Base-by-base conservation (phyloP, 2,329 filamentous ascomycete genomes). In the Sclerotinia subarctica region DNA sequence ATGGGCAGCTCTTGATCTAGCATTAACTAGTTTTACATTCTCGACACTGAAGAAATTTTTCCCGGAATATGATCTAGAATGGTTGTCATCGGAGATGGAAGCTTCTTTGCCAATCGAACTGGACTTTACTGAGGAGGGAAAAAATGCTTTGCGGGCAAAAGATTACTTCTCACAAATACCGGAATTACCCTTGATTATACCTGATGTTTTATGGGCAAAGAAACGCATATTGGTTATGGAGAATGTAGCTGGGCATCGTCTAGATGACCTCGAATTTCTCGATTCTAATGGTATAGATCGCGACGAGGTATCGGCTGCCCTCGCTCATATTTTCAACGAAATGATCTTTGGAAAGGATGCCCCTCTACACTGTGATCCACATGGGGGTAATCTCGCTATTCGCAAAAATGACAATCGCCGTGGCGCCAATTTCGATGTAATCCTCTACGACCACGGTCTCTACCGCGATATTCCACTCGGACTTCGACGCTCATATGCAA, bases 331-430 rank as follows among this genome's bases (percentile, higher is more conserved):
- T 69, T 99, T 99, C 85, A 99, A 99, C 82, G 94, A 98, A 78
- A 99, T 99, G 95, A 97, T 99, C 73, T 99, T 99, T 73, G 94
- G 94, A 60, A 86, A 89, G 64, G 86, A 90, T 69, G 94, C 94
- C 0, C 93, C 95, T 0, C 82, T 99, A 51, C 95, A 99, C 81
- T 99, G 95, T 80, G 95, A 99, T 77, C 95, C 95, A 0, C 95
- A 99, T 76, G 95, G 94, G 59, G 95, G 95, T 57, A 99, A 99
- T 76, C 90, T 99, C 67, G 94, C 95, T 29, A 93, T 99, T 70
- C 89, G 94, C 53, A 88, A 92, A 78, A 95, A 94, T 76, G 83
- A 86, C 47, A 81, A 84, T 51, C 82, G 82, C 69, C 84, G 80
- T 74, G 81, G 82, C 5, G 80, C 88, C 51, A 98, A 98, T 78